phyloP scores from a whole-genome alignment of 139 green algal genomes.

The Picochlorum costavermella region DNA sequence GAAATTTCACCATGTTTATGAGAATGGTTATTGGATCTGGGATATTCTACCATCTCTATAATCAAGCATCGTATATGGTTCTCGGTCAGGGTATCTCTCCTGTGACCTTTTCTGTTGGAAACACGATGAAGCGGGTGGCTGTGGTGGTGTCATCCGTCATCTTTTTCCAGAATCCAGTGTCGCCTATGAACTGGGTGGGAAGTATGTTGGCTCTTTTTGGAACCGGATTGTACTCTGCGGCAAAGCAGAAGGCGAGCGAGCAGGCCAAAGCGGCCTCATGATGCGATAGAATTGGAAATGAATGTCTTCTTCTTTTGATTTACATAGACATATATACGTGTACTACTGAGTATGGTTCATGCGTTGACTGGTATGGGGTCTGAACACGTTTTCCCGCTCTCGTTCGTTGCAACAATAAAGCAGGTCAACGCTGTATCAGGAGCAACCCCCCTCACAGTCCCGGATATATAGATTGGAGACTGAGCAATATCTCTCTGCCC shows the following conservation, averaged over 20 bases:
- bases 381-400: too few species aligned
- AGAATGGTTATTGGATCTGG: constrained; percentile 57
- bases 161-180: constrained; percentile 53
- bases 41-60: constrained; percentile 88
- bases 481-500: too few species aligned
- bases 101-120: constrained; percentile 76
- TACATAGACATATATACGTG: too few species aligned
- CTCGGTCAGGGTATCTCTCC: constrained; percentile 71
- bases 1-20: constrained; percentile 19
- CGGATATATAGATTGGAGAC: too few species aligned
- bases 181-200: constrained; percentile 71
- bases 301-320: neutral
- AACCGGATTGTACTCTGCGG: constrained; percentile 75
- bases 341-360: too few species aligned
- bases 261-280: constrained; percentile 32
- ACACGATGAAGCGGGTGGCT: constrained; percentile 91
- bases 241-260: constrained; percentile 47
- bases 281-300: neutral
- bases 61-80: constrained; percentile 85
- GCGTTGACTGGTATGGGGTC: too few species aligned
- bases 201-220: constrained; percentile 70
- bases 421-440: too few species aligned
- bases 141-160: constrained; percentile 68
- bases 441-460: too few species aligned
- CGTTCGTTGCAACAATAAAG: too few species aligned